These are phyloP conservation scores for Kwoniella bestiolae DNA, from an alignment of 768 basidiomycete genomes.

Conservation along the genomic window DNA sequence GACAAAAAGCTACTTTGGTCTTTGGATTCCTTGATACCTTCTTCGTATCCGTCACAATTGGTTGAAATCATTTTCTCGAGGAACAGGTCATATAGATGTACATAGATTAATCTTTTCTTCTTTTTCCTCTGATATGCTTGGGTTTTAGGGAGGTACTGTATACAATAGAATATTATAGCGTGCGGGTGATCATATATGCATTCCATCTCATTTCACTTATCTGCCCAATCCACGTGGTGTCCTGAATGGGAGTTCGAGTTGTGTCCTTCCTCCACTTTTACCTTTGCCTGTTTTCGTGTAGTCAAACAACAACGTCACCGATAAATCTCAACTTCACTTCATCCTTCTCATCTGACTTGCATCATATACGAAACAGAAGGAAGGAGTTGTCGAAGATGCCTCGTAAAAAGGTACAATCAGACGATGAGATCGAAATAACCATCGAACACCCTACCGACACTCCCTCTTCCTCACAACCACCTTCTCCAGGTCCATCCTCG, in stretches of 20 bases:
- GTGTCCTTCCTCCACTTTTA: not conserved
- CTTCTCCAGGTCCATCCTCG: too few species aligned
- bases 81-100: not conserved
- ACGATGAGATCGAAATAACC: slow-evolving; percentile 2
- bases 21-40: not conserved
- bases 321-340: too few species aligned
- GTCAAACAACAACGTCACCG: not conserved
- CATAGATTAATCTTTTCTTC: not conserved
- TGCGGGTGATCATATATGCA: not conserved
- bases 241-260: not conserved
- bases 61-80: too few species aligned
- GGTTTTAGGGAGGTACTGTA: not conserved
- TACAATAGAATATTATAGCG: not conserved
- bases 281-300: too few species aligned
- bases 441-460: not conserved
- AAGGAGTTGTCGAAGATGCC: not conserved
- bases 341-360: too few species aligned
- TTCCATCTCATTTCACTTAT: not conserved
- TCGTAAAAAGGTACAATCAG: not conserved
- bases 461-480: not conserved
- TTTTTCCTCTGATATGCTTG: not conserved
- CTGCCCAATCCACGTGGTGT: too few species aligned
- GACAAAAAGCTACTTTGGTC: too few species aligned
- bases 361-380: not conserved
- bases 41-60: too few species aligned